These are phyloP conservation scores for Linum tenue DNA, from an alignment of 345 rosid species.

Conservation along the genomic window DNA sequence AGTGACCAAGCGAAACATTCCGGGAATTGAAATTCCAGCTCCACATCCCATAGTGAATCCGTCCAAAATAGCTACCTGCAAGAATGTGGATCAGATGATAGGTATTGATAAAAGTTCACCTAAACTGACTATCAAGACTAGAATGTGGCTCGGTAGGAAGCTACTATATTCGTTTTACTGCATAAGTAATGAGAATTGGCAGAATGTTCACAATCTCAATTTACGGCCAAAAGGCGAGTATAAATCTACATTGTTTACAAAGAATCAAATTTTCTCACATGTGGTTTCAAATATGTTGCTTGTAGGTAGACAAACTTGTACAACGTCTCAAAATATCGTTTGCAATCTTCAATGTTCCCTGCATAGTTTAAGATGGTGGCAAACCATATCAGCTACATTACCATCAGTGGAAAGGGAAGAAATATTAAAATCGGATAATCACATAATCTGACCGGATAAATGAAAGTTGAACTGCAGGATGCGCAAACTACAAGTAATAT, in stretches of 20 bases:
- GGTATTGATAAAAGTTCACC: background rate
- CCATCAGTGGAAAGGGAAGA: background rate
- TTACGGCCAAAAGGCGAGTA: background rate
- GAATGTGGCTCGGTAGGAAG: background rate
- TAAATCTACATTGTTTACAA: no score
- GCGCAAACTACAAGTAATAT: background rate
- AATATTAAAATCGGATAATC: background rate
- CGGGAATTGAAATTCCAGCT: constrained; percentile 62
- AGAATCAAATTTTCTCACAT: constrained; percentile 35
- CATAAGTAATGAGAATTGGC: background rate
- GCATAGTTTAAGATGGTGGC: constrained; percentile 16
- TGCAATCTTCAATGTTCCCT: constrained; percentile 72
- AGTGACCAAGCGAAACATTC: constrained; percentile 72
- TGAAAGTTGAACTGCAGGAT: background rate
- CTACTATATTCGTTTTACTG: background rate
- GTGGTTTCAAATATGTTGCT: constrained; percentile 83
- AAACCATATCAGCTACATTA: constrained; percentile 15
- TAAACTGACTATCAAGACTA: background rate
- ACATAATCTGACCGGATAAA: background rate
- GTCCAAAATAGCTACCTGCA: constrained; percentile 75
- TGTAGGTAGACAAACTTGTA: constrained; percentile 80
- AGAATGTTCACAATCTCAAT: background rate
- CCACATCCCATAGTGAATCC: constrained; percentile 75
- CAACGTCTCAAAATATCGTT: constrained; percentile 43
- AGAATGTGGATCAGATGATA: constrained; percentile 6